Conservation (phyloP, 2,329 filamentous ascomycete species). For the Phyllosticta ampelicida region DNA sequence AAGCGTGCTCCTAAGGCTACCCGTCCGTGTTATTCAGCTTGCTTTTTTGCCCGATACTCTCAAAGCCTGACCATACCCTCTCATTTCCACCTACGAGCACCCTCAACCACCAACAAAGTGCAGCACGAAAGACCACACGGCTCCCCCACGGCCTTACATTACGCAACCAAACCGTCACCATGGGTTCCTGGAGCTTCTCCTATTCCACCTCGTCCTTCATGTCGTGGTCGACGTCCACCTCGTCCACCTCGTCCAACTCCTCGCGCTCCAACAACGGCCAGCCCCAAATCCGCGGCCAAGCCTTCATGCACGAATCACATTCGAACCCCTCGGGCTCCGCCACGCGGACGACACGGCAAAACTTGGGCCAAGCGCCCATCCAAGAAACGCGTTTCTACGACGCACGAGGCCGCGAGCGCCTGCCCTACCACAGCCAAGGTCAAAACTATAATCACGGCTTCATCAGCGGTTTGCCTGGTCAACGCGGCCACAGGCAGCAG, state of each 20-base stretch:
- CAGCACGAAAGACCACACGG: not conserved
- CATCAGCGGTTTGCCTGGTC: not conserved
- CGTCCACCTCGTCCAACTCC: slow-evolving; percentile 15
- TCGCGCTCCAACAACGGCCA: slow-evolving; percentile 15
- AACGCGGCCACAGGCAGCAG: not conserved
- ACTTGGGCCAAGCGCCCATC: slow-evolving; percentile 19
- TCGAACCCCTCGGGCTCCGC: slow-evolving; percentile 19
- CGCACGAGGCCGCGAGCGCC: slow-evolving; percentile 18
- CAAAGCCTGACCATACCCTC: not conserved
- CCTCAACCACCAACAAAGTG: not conserved
- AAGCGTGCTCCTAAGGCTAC: not conserved
- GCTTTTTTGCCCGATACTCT: not conserved
- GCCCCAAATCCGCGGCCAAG: slow-evolving; percentile 16
- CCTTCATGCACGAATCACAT: slow-evolving; percentile 15
- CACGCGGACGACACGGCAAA: slow-evolving; percentile 19
- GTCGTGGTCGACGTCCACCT: slow-evolving; percentile 2
- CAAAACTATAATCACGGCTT: not conserved
- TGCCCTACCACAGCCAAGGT: not conserved
- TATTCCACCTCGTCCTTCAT: slow-evolving; percentile 2
- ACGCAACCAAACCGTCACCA: not conserved
- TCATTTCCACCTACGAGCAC: no score
- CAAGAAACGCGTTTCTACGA: slow-evolving; percentile 21
- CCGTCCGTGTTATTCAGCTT: not conserved
- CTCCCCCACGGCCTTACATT: not conserved
- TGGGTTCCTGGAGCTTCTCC: not conserved